Evolutionary conservation across 441 rosid genomes (phyloP), one percentile per base, ranked within the genome.

Genomic region (Erodium moschatum): DNA sequence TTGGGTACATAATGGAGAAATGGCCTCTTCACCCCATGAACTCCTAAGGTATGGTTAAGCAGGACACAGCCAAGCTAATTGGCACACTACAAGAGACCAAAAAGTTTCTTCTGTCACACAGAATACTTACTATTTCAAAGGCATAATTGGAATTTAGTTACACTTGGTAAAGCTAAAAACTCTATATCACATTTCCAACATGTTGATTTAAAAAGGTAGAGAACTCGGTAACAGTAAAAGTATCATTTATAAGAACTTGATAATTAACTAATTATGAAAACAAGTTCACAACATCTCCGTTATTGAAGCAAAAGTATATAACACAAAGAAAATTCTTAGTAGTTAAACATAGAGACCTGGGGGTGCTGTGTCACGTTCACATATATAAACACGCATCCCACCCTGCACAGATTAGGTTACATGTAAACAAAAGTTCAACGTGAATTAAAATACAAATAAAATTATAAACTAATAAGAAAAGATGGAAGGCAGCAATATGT

Each of bases 361-460:
- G 9, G 97, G 96, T 64, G 88, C 73, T n/a, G 96, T 90, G 74
- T 93, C 89, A 69, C 84, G 98, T 72, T 89, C 91, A 75, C 96
- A 86, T 29, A 89, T 65, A 50, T 93, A 90, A 38, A 87, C 92
- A 67, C 85, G 84, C 87, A 87, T 73, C 69, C 90, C 88, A 72
- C 92, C 97, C 98, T 90, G 91, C 72, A 81, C 69, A 74, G 65
- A 40, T 68, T 65, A 66, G 15, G 21, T 15, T 56, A 63, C 27
- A 52, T 19, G 63, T 64, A 12, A 75, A 67, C 10, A 42, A 40
- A 24, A 42, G 15, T 68, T 50, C 44, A 61, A 64, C 10, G 8
- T 15, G 29, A 68, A 66, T 69, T 3, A 20, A 64, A 46, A 66
- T 35, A 44, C 62, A 58, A 40, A 29, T 20, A 19, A 52, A 46